phyloP scores from a whole-genome alignment of 73 alveolate species.

The Symbiodinium pilosum region DNA sequence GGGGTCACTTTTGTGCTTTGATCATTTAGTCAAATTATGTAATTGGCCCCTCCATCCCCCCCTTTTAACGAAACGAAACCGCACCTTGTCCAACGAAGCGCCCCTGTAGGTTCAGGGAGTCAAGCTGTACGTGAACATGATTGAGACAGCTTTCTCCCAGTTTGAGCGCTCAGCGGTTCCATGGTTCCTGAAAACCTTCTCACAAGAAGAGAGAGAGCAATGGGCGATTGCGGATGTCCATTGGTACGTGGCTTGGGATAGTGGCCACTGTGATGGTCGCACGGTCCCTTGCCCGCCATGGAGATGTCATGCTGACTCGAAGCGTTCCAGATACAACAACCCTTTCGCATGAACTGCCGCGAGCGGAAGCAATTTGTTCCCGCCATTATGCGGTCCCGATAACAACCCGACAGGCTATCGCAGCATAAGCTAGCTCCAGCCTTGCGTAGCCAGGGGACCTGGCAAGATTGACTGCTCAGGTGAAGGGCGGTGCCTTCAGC shows the following conservation, averaged over 20 bases:
- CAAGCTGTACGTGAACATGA: slow-evolving; percentile 21
- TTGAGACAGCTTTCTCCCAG: neutral
- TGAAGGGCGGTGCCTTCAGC: slow-evolving; percentile 73
- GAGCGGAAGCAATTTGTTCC: neutral
- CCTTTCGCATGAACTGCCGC: no score
- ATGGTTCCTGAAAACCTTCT: slow-evolving; percentile 60
- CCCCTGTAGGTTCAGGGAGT: no score
- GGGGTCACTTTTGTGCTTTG: no score
- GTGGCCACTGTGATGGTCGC: slow-evolving; percentile 84
- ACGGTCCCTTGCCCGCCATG: slow-evolving; percentile 13
- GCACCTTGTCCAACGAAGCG: no score
- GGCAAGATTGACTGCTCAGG: slow-evolving; percentile 7
- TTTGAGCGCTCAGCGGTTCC: slow-evolving; percentile 94
- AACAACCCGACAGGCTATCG: no score
- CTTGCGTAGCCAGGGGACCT: no score
- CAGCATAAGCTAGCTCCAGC: no score
- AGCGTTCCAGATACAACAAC: no score
- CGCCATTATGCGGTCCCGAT: neutral
- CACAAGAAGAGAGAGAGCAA: slow-evolving; percentile 36
- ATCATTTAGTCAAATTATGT: no score
- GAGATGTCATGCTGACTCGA: no score
- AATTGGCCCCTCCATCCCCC: no score
- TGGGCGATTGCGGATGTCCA: slow-evolving; percentile 92
- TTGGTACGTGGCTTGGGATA: slow-evolving; percentile 87
- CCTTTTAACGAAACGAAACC: no score